phyloP scores from a whole-genome alignment of 257 asterid species.

The Solanum verrucosum region DNA sequence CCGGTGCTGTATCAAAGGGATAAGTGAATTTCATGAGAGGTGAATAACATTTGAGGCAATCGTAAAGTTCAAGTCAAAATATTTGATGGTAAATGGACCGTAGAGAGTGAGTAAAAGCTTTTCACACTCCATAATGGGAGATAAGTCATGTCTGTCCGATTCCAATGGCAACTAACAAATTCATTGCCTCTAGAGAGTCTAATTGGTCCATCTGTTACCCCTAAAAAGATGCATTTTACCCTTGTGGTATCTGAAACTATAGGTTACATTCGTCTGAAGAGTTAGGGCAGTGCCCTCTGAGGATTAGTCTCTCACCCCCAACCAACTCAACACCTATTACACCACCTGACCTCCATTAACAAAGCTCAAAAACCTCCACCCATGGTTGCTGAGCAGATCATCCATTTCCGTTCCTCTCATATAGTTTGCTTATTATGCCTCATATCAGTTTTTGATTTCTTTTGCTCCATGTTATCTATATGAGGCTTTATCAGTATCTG shows the following conservation, averaged over 20 bases:
- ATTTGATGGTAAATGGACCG: not conserved
- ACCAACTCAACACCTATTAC: not conserved
- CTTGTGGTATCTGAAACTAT: not conserved
- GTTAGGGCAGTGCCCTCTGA: not conserved
- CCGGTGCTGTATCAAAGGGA: slow-evolving; percentile 49
- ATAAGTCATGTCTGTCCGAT: not conserved
- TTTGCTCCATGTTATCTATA: not conserved
- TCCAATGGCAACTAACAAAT: not conserved
- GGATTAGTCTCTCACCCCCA: not conserved
- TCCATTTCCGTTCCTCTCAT: not conserved
- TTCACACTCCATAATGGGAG: not conserved
- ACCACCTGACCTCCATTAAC: not conserved
- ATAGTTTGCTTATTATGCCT: not conserved
- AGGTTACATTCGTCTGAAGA: not conserved
- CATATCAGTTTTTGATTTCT: not conserved
- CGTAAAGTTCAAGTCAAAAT: not conserved
- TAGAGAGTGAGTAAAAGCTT: not conserved
- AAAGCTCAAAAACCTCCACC: not conserved
- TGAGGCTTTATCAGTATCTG: not conserved
- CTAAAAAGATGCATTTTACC: not conserved
- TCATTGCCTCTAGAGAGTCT: not conserved
- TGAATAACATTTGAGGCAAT: not conserved
- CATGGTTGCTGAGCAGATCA: not conserved
- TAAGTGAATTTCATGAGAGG: not conserved
- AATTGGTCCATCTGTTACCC: not conserved